phyloP scores from a whole-genome alignment of 1,139 yeast genomes.

The Candida albicans region DNA sequence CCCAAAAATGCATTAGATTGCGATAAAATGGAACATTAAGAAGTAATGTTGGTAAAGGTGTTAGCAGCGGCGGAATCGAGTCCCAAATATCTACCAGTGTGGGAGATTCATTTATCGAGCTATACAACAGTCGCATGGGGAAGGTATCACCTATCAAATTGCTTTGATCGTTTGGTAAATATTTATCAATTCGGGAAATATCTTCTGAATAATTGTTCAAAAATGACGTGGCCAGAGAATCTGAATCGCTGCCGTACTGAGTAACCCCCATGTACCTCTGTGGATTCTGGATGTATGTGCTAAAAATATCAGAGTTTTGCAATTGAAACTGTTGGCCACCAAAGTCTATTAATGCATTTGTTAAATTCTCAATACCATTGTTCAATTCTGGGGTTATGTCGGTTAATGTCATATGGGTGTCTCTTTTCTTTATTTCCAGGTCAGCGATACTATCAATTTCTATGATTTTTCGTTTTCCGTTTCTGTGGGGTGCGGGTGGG shows the following conservation, averaged over 20 bases:
- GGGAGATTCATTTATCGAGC: neutral
- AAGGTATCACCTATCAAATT: slow-evolving; percentile 9
- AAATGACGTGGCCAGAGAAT: slow-evolving; percentile 10
- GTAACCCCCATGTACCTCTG: slow-evolving; percentile 1
- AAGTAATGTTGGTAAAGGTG: slow-evolving; percentile 59
- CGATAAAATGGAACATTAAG: slow-evolving; percentile 59
- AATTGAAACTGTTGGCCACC: slow-evolving; percentile 29
- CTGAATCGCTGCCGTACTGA: neutral
- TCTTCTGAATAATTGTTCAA: slow-evolving; percentile 23
- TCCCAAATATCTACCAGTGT: slow-evolving; percentile 1
- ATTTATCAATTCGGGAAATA: slow-evolving; percentile 22
- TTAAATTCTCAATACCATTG: slow-evolving; percentile 28
- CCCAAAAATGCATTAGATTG: slow-evolving; percentile 62
- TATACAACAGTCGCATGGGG: slow-evolving; percentile 9
- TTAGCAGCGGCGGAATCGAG: slow-evolving; percentile 48
- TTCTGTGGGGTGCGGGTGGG: neutral
- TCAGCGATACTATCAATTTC: neutral
- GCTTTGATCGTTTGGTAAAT: slow-evolving; percentile 12
- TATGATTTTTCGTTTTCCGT: neutral
- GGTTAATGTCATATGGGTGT: neutral
- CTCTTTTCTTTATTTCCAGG: neutral
- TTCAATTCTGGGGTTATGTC: slow-evolving; percentile 1
- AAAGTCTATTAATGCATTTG: slow-evolving; percentile 30
- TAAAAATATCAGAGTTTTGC: slow-evolving; percentile 32
- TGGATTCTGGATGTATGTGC: slow-evolving; percentile 20